phyloP scores from a whole-genome alignment of 176 grass and related monocot genomes.

The Phoenix roebelenii region DNA sequence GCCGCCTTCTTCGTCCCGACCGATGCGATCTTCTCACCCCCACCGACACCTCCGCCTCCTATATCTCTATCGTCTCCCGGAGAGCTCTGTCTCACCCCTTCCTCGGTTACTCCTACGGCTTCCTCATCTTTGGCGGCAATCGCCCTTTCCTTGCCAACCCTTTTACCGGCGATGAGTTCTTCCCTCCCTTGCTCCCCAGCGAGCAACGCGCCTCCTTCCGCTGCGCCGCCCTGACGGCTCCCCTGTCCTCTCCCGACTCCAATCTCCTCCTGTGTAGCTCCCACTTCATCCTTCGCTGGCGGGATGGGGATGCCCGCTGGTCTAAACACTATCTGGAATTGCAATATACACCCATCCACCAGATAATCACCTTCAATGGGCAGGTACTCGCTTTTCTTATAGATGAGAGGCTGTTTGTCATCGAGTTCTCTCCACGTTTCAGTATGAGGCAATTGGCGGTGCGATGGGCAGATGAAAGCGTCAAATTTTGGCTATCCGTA shows the following conservation, averaged over 20 bases:
- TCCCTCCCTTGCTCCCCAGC: conserved; percentile 21
- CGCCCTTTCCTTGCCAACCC: conserved; percentile 33
- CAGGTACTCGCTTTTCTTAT: conserved; percentile 31
- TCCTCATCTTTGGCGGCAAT: conserved; percentile 31
- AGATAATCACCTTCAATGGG: conserved; percentile 38
- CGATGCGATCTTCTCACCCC: background rate
- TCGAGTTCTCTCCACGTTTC: conserved; percentile 21
- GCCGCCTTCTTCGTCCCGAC: conserved; percentile 11
- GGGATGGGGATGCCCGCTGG: conserved; percentile 28
- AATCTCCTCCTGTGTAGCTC: conserved; percentile 22
- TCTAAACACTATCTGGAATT: background rate
- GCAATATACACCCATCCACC: background rate
- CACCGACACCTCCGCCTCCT: background rate
- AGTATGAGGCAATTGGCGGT: conserved; percentile 12
- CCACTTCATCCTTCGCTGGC: conserved; percentile 32
- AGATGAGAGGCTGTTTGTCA: conserved; percentile 8
- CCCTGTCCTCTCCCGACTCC: conserved; percentile 33
- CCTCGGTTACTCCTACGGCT: conserved; percentile 39
- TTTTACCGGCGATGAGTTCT: conserved; percentile 32
- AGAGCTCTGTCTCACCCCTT: conserved; percentile 12
- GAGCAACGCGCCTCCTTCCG: background rate
- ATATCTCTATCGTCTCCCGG: background rate
- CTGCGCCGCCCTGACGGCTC: conserved; percentile 20
- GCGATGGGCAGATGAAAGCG: background rate
- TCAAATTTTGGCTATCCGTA: background rate